These are phyloP conservation scores for Tulasnella sp. DNA, from an alignment of 768 basidiomycete genomes.

Conservation along the genomic window DNA sequence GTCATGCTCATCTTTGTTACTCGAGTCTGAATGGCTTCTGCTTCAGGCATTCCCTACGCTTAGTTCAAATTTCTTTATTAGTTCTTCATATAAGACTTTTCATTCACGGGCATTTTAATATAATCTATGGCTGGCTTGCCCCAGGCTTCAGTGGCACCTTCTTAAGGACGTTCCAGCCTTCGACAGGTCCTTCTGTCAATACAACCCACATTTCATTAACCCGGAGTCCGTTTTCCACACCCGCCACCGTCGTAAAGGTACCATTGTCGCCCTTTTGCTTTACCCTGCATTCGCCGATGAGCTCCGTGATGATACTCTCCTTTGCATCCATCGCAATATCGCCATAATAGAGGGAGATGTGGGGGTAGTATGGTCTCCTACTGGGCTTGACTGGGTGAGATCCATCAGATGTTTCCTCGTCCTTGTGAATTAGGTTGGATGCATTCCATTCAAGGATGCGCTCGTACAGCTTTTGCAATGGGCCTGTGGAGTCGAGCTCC, in stretches of 20 bases:
- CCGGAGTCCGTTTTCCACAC: conserved; percentile 6
- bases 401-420: neutral
- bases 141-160: conserved; percentile 7
- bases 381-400: neutral
- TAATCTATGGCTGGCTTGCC: neutral
- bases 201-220: conserved; percentile 18
- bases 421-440: neutral
- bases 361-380: conserved; percentile 16
- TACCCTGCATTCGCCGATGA: conserved; percentile 6
- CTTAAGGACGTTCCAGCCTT: conserved; percentile 17
- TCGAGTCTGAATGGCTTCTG: neutral
- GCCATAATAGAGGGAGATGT: conserved; percentile 19
- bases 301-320: conserved; percentile 8
- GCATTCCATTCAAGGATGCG: neutral
- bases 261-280: neutral
- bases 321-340: conserved; percentile 14
- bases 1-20: neutral
- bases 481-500: neutral
- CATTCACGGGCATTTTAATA: conserved; percentile 1
- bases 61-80: neutral
- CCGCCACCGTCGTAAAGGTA: conserved; percentile 6
- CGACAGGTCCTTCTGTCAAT: conserved; percentile 13
- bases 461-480: conserved; percentile 5
- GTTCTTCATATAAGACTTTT: neutral
- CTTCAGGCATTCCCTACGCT: conserved; percentile 15